A percentile compares a stretch with the other conserved stretches of the same genome.
These are phyloP conservation scores for Pyrus pyrifolia DNA, from an alignment of 306 rosid species.

Conservation along the genomic window DNA sequence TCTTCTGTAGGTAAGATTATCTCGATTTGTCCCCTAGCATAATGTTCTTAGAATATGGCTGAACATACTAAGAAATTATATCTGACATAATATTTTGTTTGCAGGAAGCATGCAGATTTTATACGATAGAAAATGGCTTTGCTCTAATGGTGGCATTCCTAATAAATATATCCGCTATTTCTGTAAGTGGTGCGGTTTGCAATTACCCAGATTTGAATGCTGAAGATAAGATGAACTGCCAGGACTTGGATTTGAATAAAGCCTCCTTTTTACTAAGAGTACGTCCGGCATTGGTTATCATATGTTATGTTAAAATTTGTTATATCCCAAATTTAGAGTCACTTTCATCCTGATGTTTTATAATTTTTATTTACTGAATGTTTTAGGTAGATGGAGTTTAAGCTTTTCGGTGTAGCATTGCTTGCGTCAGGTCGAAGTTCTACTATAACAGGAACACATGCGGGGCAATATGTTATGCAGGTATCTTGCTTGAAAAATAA, in stretches of 20 bases:
- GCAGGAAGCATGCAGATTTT: slow-evolving; percentile 96
- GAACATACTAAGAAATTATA: neutral
- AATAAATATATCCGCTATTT: slow-evolving; percentile 75
- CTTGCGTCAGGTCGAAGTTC: slow-evolving; percentile 99
- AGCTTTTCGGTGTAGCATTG: slow-evolving; percentile 83
- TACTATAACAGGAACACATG: slow-evolving; percentile 97
- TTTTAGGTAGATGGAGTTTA: slow-evolving; percentile 97
- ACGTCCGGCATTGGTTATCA: slow-evolving; percentile 19
- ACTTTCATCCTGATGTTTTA: neutral
- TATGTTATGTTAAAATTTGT: neutral
- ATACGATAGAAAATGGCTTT: slow-evolving; percentile 81
- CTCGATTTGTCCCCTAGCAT: neutral
- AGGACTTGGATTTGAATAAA: slow-evolving; percentile 82
- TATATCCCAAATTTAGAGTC: neutral
- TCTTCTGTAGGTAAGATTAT: neutral
- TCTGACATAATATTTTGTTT: slow-evolving; percentile 9
- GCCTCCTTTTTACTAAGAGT: slow-evolving; percentile 85
- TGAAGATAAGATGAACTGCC: slow-evolving; percentile 68
- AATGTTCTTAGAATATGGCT: neutral
- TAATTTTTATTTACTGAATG: slow-evolving; percentile 47
- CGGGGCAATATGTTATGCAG: slow-evolving; percentile 99
- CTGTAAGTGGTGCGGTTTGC: slow-evolving; percentile 93
- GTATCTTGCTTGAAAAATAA: slow-evolving; percentile 23
- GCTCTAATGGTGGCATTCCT: slow-evolving; percentile 87
- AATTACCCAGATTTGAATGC: slow-evolving; percentile 49